Percentiles rank a stretch among this genome's conserved stretches.
These are phyloP conservation scores for Lodderomyces elongisporus DNA, from an alignment of 1,139 yeast species.

Conservation along the genomic window DNA sequence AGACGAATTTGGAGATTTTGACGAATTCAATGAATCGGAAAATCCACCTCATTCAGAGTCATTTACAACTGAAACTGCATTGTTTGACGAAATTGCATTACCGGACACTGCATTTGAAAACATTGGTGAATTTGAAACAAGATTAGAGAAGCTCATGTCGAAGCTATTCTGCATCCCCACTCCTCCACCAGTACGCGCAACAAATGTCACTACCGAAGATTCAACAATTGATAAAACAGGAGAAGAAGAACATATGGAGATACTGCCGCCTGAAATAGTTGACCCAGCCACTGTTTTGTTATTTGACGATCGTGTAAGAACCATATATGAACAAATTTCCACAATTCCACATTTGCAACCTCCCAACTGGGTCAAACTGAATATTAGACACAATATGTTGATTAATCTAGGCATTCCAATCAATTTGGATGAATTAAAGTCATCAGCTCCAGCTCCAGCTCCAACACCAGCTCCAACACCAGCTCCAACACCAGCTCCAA, in stretches of 20 bases:
- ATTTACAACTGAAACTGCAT: neutral
- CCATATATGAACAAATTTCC: conserved; percentile 32
- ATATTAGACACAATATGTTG: conserved; percentile 51
- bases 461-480: conserved; percentile 2
- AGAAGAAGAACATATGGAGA: neutral
- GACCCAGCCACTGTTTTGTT: conserved; percentile 14
- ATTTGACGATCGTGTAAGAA: conserved; percentile 21
- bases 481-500: neutral
- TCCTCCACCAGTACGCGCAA: neutral
- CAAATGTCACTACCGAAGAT: neutral
- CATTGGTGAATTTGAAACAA: conserved; percentile 4
- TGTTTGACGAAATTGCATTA: conserved; percentile 6
- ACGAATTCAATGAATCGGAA: conserved; percentile 7
- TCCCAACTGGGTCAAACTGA: conserved; percentile 55
- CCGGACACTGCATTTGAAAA: conserved; percentile 3
- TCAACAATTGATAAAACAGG: too few relatives aligned
- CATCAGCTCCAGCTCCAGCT: conserved; percentile 2
- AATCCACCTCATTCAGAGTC: neutral
- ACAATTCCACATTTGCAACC: conserved; percentile 42
- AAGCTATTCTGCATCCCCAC: conserved; percentile 16
- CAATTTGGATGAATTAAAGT: conserved; percentile 47
- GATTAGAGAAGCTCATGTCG: conserved; percentile 19
- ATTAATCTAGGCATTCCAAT: conserved; percentile 57
- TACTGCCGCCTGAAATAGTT: neutral
- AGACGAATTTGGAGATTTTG: conserved; percentile 11